Percentiles rank a stretch among this genome's conserved stretches.
Evolutionary conservation across 2,329 filamentous ascomycete species (phyloP).

Genomic region (Botrytis paeoniae): DNA sequence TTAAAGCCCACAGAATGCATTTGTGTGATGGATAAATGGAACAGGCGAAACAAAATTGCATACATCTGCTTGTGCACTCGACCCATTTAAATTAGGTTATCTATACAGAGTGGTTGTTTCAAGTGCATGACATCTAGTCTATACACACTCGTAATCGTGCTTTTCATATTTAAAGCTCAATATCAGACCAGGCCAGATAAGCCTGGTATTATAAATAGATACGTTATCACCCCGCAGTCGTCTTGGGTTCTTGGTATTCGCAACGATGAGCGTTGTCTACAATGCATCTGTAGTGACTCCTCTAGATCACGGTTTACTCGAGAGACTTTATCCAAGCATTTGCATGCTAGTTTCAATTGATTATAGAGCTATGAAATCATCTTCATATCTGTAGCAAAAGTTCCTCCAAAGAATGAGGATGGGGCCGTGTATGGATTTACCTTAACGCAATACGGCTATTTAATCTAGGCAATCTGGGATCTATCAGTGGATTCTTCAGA

Average conservation of each 20-base stretch:
- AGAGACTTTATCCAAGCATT: background rate
- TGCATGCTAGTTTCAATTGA: background rate
- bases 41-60: background rate
- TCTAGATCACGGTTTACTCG: background rate
- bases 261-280: background rate
- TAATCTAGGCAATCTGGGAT: too few relatives aligned
- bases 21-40: background rate
- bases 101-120: accelerated
- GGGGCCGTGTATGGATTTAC: too few relatives aligned
- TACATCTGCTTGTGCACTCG: background rate
- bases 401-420: background rate
- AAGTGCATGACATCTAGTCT: background rate
- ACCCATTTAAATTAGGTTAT: background rate
- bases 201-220: background rate
- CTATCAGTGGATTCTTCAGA: background rate
- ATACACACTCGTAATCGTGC: background rate
- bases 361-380: background rate
- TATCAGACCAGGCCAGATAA: background rate
- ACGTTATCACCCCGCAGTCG: background rate
- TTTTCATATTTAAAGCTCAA: background rate
- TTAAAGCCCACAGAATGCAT: background rate
- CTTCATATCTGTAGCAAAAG: background rate
- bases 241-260: background rate
- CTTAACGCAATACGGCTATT: too few relatives aligned
- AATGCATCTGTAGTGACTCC: background rate